A percentile compares a stretch with the other conserved stretches of the same genome.
Evolutionary conservation across 2,329 filamentous ascomycete genomes (phyloP).

Genomic region (Plenodomus lindquistii): DNA sequence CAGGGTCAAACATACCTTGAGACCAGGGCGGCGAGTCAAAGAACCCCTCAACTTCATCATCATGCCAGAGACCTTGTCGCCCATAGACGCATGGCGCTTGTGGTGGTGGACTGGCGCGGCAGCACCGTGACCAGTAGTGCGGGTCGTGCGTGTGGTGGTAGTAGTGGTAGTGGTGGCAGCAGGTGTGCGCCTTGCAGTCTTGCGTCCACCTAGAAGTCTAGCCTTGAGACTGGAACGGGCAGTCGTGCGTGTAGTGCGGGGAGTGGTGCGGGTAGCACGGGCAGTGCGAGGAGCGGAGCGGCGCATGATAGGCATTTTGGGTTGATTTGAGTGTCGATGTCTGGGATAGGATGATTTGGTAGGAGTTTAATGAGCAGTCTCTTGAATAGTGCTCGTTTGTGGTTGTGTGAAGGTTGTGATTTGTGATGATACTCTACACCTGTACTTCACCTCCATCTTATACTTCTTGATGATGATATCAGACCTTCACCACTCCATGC

Average conservation of each 20-base stretch:
- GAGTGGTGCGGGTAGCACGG: constrained; percentile 23
- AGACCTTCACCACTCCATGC: background rate
- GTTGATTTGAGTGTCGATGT: constrained; percentile 7
- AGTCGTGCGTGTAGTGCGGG: constrained; percentile 40
- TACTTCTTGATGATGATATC: background rate
- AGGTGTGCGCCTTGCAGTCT: constrained; percentile 43
- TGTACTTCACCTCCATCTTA: background rate
- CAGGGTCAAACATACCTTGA: constrained; percentile 60
- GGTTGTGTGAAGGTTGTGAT: too few species aligned
- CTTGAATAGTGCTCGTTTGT: too few species aligned
- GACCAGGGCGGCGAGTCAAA: constrained; percentile 68
- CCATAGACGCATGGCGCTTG: constrained; percentile 67
- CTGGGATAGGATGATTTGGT: constrained; percentile 2
- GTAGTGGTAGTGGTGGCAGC: constrained; percentile 41
- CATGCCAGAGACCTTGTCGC: constrained; percentile 78
- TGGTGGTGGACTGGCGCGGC: constrained; percentile 59
- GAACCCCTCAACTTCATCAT: constrained; percentile 73
- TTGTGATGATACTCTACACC: too few species aligned
- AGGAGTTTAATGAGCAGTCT: background rate
- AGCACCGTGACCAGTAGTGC: constrained; percentile 31
- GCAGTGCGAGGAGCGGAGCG: constrained; percentile 24
- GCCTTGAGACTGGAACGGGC: constrained; percentile 58
- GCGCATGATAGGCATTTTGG: constrained; percentile 35
- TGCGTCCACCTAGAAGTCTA: constrained; percentile 53
- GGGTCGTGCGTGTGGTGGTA: constrained; percentile 49